Conservation (phyloP, 768 basidiomycete genomes). For the Mrakia frigida region DNA sequence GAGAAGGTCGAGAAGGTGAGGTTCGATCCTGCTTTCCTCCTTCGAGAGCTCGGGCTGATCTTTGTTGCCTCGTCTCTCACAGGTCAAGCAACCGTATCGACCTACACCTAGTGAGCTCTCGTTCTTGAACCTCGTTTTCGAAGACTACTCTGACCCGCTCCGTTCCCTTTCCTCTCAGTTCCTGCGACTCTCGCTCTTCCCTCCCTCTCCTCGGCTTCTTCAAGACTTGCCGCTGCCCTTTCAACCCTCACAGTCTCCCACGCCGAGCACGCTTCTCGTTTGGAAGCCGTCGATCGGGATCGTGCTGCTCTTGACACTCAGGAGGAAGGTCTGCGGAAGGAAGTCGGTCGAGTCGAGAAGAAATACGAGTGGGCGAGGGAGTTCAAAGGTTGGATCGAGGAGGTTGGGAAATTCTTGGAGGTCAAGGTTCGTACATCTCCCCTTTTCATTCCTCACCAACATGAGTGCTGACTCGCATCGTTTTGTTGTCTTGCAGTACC, state of each 20-base stretch:
- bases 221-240: conserved; percentile 59
- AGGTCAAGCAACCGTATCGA: conserved; percentile 58
- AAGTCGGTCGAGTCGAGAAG: conserved; percentile 67
- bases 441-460: neutral
- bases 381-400: conserved; percentile 75
- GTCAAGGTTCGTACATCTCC: conserved; percentile 59
- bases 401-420: conserved; percentile 76
- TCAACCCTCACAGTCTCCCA: conserved; percentile 64
- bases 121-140: neutral
- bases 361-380: conserved; percentile 76
- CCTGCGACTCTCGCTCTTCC: conserved; percentile 63
- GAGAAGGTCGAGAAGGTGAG: conserved; percentile 26
- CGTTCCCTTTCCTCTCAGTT: conserved; percentile 48
- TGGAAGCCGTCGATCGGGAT: conserved; percentile 59
- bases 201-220: conserved; percentile 57
- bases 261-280: conserved; percentile 55
- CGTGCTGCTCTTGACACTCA: conserved; percentile 59
- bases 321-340: conserved; percentile 66
- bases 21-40: neutral
- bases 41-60: neutral
- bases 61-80: neutral
- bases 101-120: conserved; percentile 61
- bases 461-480: neutral
- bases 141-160: neutral
- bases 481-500: conserved; percentile 53